Conservation (phyloP, 306 rosid species). For the Albizia julibrissin region DNA sequence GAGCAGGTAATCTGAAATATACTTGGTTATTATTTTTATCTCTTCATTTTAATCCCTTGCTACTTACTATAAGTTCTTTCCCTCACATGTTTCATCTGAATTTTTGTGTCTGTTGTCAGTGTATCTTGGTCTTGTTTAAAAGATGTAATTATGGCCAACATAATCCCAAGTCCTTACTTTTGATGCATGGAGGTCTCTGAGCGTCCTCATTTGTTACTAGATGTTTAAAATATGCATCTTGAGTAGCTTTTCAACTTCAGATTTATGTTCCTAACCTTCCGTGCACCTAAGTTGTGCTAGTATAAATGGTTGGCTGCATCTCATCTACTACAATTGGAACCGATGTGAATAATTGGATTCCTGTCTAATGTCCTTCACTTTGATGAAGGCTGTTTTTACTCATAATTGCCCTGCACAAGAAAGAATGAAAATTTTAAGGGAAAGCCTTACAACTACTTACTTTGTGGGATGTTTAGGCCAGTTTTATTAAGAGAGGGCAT, state of each 20-base stretch:
- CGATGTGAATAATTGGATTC: no score
- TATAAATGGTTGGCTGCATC: background rate
- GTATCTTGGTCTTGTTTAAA: background rate
- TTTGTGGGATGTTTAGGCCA: no score
- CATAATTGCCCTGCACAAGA: no score
- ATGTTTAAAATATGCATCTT: background rate
- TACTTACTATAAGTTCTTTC: background rate
- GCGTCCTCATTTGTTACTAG: background rate
- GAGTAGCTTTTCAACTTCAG: background rate
- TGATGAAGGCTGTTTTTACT: no score
- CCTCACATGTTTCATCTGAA: background rate
- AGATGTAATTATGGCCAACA: background rate
- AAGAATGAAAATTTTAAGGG: no score
- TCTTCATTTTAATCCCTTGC: slow-evolving; percentile 5
- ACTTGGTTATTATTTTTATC: background rate
- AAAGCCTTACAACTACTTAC: no score
- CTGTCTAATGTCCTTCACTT: no score
- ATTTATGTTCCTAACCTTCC: background rate
- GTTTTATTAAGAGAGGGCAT: no score
- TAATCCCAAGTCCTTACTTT: background rate
- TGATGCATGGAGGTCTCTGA: background rate
- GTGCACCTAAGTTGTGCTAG: background rate
- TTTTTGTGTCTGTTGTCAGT: background rate
- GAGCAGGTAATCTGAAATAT: slow-evolving; percentile 68
- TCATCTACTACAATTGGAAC: background rate